Percentiles rank a stretch among this genome's conserved stretches.
Evolutionary conservation across 345 rosid species (phyloP).

Genomic region (Eucalyptus melliodora): DNA sequence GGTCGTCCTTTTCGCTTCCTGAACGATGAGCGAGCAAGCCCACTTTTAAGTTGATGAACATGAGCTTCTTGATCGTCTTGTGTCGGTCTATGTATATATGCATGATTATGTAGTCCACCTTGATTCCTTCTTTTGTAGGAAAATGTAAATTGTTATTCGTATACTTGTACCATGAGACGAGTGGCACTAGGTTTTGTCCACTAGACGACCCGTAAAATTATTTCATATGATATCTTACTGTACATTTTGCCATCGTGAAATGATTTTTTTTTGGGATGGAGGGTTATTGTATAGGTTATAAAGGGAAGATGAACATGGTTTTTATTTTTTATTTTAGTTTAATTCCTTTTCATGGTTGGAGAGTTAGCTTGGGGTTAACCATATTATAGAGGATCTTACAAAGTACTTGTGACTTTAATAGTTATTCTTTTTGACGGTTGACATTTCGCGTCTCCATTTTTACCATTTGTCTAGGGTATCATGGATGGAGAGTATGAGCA

Average conservation of each 20-base stretch:
- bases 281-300: background rate
- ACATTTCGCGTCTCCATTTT: background rate
- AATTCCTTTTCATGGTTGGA: background rate
- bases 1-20: background rate
- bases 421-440: background rate
- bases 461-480: constrained; percentile 3
- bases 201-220: background rate
- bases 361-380: background rate
- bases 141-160: background rate
- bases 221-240: background rate
- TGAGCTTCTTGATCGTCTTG: background rate
- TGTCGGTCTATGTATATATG: background rate
- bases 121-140: background rate
- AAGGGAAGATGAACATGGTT: background rate
- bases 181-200: background rate
- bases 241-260: background rate
- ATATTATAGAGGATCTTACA: background rate
- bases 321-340: background rate
- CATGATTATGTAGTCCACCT: background rate
- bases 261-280: background rate
- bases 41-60: background rate
- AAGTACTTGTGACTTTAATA: background rate
- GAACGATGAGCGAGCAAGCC: background rate
- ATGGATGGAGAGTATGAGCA: constrained; percentile 2
- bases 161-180: background rate